Conservation (phyloP, 208 protist genomes). For the Wallacemonas sp. region DNA sequence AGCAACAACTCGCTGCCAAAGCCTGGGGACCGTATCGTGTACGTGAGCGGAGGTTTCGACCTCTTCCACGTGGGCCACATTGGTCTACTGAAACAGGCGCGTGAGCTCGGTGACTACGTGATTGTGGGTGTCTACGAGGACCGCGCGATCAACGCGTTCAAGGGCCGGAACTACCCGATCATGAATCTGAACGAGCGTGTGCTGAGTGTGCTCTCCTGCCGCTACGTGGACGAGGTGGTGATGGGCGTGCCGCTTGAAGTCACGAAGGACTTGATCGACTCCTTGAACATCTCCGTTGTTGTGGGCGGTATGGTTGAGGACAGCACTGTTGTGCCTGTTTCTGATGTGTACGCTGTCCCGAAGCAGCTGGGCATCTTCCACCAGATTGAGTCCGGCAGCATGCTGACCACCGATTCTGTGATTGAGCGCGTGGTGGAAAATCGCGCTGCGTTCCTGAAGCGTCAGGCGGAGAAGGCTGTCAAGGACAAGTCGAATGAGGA, state of each 20-base stretch:
- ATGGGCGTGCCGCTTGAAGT: conserved; percentile 96
- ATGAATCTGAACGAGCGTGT: conserved; percentile 98
- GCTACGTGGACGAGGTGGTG: conserved; percentile 98
- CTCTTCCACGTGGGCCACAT: conserved; percentile 97
- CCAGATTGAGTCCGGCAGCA: conserved; percentile 70
- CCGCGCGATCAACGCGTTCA: conserved; percentile 83
- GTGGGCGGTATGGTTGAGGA: conserved; percentile 72
- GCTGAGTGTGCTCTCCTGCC: conserved; percentile 95
- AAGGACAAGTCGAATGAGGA: conserved; percentile 68
- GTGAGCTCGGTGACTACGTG: conserved; percentile 93
- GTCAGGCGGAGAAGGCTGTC: conserved; percentile 64
- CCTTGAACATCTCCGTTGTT: conserved; percentile 85
- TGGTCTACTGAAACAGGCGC: conserved; percentile 93
- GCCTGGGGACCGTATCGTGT: conserved; percentile 93
- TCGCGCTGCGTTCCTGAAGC: conserved; percentile 67
- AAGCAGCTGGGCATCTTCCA: conserved; percentile 83
- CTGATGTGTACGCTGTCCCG: conserved; percentile 59
- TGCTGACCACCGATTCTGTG: conserved; percentile 63
- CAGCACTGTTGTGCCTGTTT: neutral
- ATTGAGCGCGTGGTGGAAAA: conserved; percentile 87
- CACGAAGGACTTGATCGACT: conserved; percentile 92
- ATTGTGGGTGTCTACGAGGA: conserved; percentile 97
- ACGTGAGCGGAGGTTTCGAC: conserved; percentile 98
- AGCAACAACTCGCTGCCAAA: conserved; percentile 83
- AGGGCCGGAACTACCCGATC: conserved; percentile 96